phyloP scores from a whole-genome alignment of 2,329 filamentous ascomycete genomes.

The Rugonectria rugulosa region DNA sequence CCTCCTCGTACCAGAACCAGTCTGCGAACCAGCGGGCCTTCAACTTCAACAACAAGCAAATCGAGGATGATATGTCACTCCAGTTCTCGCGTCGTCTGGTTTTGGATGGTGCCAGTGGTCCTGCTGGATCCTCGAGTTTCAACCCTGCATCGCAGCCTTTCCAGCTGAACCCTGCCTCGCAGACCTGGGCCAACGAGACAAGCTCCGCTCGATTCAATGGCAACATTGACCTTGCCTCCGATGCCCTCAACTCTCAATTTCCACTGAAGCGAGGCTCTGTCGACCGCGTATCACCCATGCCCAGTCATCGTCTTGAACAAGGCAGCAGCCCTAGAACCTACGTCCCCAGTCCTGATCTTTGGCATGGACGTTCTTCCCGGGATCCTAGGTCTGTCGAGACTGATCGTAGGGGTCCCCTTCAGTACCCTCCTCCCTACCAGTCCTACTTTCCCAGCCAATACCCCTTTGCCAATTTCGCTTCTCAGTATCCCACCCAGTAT shows the following conservation, averaged over 20 bases:
- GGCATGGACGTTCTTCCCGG: constrained; percentile 47
- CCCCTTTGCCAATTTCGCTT: constrained; percentile 38
- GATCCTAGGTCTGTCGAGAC: constrained; percentile 47
- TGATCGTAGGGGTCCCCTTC: constrained; percentile 48
- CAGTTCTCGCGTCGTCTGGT: constrained; percentile 44
- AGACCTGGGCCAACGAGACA: constrained; percentile 52
- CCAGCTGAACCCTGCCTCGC: constrained; percentile 56
- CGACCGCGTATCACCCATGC: constrained; percentile 48
- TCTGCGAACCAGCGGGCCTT: constrained; percentile 47
- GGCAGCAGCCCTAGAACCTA: constrained; percentile 37
- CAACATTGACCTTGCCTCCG: constrained; percentile 44
- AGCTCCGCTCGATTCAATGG: constrained; percentile 34
- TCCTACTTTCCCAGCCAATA: constrained; percentile 45
- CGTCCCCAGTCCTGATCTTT: constrained; percentile 46
- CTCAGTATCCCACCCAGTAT: constrained; percentile 47
- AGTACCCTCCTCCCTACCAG: constrained; percentile 41
- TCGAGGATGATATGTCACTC: constrained; percentile 48
- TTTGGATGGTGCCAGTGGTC: constrained; percentile 42
- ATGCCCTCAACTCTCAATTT: constrained; percentile 39
- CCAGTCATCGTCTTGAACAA: constrained; percentile 42
- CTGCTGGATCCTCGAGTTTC: constrained; percentile 31
- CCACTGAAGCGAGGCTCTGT: constrained; percentile 47
- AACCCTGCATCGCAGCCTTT: constrained; percentile 48
- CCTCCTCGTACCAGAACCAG: constrained; percentile 57
- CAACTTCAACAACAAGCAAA: constrained; percentile 47